A percentile compares a stretch with the other conserved stretches of the same genome.
These are phyloP conservation scores for Arabis alpina DNA, from an alignment of 345 rosid species.

Conservation along the genomic window DNA sequence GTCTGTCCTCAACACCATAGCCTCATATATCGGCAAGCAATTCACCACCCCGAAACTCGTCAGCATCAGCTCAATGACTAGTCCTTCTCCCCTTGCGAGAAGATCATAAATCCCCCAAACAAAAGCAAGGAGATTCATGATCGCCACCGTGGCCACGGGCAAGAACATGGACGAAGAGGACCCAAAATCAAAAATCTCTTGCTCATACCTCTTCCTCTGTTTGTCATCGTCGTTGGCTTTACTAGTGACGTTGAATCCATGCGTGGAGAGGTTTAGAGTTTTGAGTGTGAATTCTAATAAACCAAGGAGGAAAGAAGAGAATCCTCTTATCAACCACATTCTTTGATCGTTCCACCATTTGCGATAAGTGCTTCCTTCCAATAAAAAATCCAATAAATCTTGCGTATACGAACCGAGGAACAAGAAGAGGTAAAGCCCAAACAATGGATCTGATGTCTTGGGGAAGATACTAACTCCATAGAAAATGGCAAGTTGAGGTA, in stretches of 20 bases:
- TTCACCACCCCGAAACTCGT: conserved; percentile 54
- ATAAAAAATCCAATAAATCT: conserved; percentile 48
- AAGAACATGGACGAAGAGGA: conserved; percentile 60
- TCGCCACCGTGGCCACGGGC: conserved; percentile 49
- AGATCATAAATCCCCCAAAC: conserved; percentile 36
- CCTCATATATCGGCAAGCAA: conserved; percentile 63
- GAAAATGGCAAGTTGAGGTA: conserved; percentile 72
- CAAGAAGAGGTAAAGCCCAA: conserved; percentile 61
- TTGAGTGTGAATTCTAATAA: conserved; percentile 51
- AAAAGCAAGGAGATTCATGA: conserved; percentile 56
- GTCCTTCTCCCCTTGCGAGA: conserved; percentile 32
- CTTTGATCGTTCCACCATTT: conserved; percentile 84
- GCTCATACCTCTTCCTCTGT: conserved; percentile 57
- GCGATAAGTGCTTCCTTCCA: conserved; percentile 51
- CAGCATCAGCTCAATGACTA: conserved; percentile 47
- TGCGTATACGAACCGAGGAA: conserved; percentile 64
- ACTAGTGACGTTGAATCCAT: conserved; percentile 63
- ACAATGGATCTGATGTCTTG: conserved; percentile 63
- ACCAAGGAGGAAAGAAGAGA: conserved; percentile 51
- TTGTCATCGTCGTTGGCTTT: conserved; percentile 58
- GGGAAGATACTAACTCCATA: conserved; percentile 56
- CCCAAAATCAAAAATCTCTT: conserved; percentile 67
- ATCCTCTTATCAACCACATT: conserved; percentile 59
- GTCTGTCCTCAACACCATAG: conserved; percentile 63
- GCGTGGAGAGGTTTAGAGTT: conserved; percentile 50